Evolutionary conservation across 768 basidiomycete genomes (phyloP).

Genomic region (Russula griseocarnosa): DNA sequence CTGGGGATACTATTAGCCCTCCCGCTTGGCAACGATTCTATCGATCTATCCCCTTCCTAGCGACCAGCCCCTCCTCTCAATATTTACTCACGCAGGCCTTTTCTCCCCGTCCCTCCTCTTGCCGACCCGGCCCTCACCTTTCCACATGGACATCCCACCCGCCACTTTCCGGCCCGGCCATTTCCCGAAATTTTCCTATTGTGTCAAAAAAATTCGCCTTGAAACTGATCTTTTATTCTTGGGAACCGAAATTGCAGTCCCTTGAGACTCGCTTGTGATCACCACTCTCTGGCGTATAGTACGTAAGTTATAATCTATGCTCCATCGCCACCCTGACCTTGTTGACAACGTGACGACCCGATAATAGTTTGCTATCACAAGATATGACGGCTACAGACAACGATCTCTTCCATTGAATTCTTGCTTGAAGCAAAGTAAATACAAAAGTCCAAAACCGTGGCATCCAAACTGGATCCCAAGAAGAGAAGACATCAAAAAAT

Average conservation of each 20-base stretch:
- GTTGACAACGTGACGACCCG: no score
- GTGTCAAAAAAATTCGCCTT: neutral
- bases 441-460: no score
- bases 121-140: conserved; percentile 1
- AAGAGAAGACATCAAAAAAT: no score
- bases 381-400: no score
- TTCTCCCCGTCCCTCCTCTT: conserved; percentile 9
- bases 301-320: no score
- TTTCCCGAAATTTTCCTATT: neutral
- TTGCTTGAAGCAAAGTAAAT: no score
- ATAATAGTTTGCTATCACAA: no score
- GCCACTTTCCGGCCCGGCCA: conserved; percentile 1
- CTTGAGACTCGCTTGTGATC: neutral
- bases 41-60: conserved; percentile 2
- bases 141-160: conserved; percentile 10
- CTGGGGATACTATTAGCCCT: conserved; percentile 2
- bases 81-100: conserved; percentile 20
- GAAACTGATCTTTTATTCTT: neutral
- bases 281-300: no score
- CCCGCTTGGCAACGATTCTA: conserved; percentile 5
- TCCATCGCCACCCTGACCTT: no score
- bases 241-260: neutral
- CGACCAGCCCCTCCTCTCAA: neutral
- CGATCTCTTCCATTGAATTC: no score
- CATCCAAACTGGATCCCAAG: neutral